Base-by-base conservation (phyloP, 2,329 filamentous ascomycete genomes). In the Nigrospora sphaerica region DNA sequence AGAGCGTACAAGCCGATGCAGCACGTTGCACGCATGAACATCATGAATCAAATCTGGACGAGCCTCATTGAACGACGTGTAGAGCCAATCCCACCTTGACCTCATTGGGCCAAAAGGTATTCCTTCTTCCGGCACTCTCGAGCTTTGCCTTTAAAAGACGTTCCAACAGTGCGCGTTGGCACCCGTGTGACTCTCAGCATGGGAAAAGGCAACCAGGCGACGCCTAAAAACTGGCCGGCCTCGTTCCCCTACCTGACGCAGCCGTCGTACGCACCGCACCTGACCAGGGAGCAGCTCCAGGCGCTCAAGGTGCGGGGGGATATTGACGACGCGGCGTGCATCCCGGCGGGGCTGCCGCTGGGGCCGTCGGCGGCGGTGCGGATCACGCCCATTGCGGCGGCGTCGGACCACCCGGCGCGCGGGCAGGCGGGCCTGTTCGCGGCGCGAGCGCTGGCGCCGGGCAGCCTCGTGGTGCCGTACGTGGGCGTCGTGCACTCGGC, bases 381-480 rank as follows among this genome's bases (percentile, higher is more conserved):
- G 50, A 83, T 85, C 54, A 69, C 70, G 12, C 63, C 66, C 32
- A 84, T 85, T 50, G 57, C 54, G 0, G 60, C 72, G 44, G 60
- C 71, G 0, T 52, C 59, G 0, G 23, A 9, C 23, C 81, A 85
- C 55, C 81, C 81, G 0, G 81, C 81, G 12, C 54, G 66, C 54
- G 74, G 75, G 4, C 81, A 85, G 60, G 62, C 58, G 43, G 81
- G 81, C 1, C 75, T 85, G 32, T 84, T 83, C 56, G 80, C 82
- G 4, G 63, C 74, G 1, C 70, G 69, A 9, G 59, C 72, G 45
- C 70, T 86, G 11, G 57, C 65, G 12, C 72, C 81, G 0, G 79
- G 77, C 2, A 64, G 69, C 2, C 73, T 84, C 38, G 71, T 85
- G 42, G 54, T 85, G n/a, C 74, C 75, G 16, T 86, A 85, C 58